phyloP scores from a whole-genome alignment of 352 stramenopile genomes.

The Globisporangium heterothallicum region DNA sequence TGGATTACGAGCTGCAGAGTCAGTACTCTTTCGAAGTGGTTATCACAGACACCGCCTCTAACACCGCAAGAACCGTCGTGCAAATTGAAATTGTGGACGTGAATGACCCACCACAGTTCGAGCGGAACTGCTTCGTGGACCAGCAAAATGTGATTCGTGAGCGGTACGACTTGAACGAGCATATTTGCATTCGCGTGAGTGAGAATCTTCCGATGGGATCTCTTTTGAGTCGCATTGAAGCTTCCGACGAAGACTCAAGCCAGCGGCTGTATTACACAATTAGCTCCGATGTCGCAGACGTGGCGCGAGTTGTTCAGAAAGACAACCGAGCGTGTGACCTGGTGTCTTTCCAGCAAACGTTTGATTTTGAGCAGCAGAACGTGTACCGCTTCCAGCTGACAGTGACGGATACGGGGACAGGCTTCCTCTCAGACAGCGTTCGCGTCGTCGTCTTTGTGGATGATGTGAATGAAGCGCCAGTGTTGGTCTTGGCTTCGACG shows the following conservation, averaged over 20 bases:
- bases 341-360: constrained; percentile 19
- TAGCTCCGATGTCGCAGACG: constrained; percentile 3
- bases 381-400: constrained; percentile 36
- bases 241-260: constrained; percentile 28
- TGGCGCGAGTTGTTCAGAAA: constrained; percentile 30
- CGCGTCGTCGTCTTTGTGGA: constrained; percentile 38
- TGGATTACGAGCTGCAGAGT: constrained; percentile 27
- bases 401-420: constrained; percentile 39
- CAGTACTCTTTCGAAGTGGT: constrained; percentile 22
- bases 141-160: constrained; percentile 22
- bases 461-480: constrained; percentile 42
- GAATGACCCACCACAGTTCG: constrained; percentile 37
- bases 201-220: constrained; percentile 27
- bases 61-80: constrained; percentile 14
- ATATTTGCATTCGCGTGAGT: constrained; percentile 34
- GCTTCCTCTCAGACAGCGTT: constrained; percentile 35
- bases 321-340: constrained; percentile 33
- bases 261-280: constrained; percentile 43
- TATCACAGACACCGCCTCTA: constrained; percentile 5
- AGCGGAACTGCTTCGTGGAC: constrained; percentile 47
- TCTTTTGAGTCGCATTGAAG: constrained; percentile 22
- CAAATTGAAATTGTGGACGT: constrained; percentile 32
- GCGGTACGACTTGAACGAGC: constrained; percentile 37
- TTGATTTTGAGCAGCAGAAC: constrained; percentile 38
- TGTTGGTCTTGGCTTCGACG: constrained; percentile 22